Evolutionary conservation across 176 grass and related monocot species (phyloP), one percentile per base, ranked within the genome.

Genomic region (Puccinellia tenuiflora): DNA sequence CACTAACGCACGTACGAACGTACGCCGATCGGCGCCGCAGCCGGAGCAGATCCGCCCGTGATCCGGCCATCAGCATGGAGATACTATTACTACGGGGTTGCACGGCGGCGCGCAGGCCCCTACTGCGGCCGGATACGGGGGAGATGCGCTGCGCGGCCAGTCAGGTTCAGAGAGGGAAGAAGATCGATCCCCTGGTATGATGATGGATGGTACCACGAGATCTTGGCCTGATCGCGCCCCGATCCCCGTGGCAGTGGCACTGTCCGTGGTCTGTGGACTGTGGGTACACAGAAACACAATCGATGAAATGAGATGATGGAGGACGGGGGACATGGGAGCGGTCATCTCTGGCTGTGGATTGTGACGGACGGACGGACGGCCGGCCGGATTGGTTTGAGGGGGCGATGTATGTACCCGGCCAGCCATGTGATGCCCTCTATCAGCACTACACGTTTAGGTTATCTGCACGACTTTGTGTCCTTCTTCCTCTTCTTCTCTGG

Each of bases 71-170:
- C 42, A 0, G 18, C 40, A 9, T 70, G 34, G 61, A 75, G 53
- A 73, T 78, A 52, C 42, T n/a, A n/a, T n/a, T n/a, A n/a, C n/a
- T n/a, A 34, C 78, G 84, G 83, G 79, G 80, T 39, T 4, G 84
- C 88, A 75, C 66, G 84, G 74, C 79, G 75, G 75, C 56, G 47
- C 57, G 5, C 75, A 18, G 88, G 80, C 80, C 84, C 88, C 84
- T 75, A 87, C 88, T 86, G 86, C 60, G 79, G 55, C 59, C 69
- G 76, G 74, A 64, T 31, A 37, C 34, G 51, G 51, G 29, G 3
- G 38, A 9, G 57, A 9, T 25, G 2, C 43, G 54, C 4, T 22
- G 1, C 37, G 20, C 18, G 30, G 18, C 11, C 76, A 51, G 75
- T 11, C 40, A 43, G 40, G n/a, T n/a, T 12, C 1, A 43, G 7